Base-by-base conservation (phyloP, 495 filamentous ascomycete genomes). In the Ascobolus immersus region DNA sequence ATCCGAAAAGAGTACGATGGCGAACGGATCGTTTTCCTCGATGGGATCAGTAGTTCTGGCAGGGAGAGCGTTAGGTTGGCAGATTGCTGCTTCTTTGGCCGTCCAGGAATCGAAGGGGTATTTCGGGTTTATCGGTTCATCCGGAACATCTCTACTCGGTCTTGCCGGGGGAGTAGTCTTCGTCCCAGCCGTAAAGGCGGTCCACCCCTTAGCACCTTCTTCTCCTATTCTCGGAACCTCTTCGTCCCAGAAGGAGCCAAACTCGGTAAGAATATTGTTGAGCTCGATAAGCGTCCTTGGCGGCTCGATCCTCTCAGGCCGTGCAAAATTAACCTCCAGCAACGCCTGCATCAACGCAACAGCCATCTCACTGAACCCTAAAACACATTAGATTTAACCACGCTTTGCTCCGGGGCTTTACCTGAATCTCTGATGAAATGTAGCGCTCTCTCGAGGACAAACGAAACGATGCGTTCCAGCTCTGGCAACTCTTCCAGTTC, bases 151-250 rank as follows among this genome's bases (percentile, higher is more conserved):
- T 28, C 34, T 36, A n/a, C 19, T 26, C 12, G 13, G n/a, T n/a
- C n/a, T n/a, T n/a, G n/a, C n/a, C n/a, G n/a, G n/a, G n/a, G n/a
- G n/a, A n/a, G n/a, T n/a, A n/a, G n/a, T n/a, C n/a, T n/a, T n/a
- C n/a, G n/a, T n/a, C n/a, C n/a, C n/a, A n/a, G n/a, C n/a, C n/a
- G n/a, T n/a, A n/a, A n/a, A 72, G 15, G 53, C 46, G 14, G 45
- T 49, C 82, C 84, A 92, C 11, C 78, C 81, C 19, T 60, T 54
- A 21, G 76, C 71, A 4, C 55, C 58, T 4, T 50, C 44, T 50
- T 94, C 86, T 4, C 86, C 86, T 34, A 90, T 63, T 5, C 82
- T 69, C 3, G 73, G 55, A 5, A 70, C 60, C 45, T 93, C 86
- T 24, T 69, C 77, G 33, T 91, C 78, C 86, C 86, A 96, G 41